Percentiles rank a stretch among this genome's conserved stretches.
phyloP scores from a whole-genome alignment of 495 filamentous ascomycete genomes.

The Tuber brumale region DNA sequence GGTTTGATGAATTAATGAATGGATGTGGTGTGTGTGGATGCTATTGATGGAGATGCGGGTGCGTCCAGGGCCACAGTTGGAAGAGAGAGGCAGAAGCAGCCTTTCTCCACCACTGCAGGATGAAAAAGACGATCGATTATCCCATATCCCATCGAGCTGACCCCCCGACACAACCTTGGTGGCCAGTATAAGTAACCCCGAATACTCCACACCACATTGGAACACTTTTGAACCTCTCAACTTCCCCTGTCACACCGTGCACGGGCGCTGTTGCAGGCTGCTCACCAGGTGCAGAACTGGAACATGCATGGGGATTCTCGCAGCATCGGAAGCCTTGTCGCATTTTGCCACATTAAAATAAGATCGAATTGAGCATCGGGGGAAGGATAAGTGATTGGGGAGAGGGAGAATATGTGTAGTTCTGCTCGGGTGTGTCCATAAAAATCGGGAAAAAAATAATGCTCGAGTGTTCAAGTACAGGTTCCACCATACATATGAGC shows the following conservation, averaged over 20 bases:
- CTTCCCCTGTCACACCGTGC: constrained; percentile 35
- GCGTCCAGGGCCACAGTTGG: background rate
- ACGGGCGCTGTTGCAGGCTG: constrained; percentile 34
- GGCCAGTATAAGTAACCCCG: constrained; percentile 23
- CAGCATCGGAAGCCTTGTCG: constrained; percentile 38
- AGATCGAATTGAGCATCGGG: background rate
- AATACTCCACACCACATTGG: constrained; percentile 38
- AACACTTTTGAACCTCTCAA: constrained; percentile 2
- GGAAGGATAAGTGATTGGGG: background rate
- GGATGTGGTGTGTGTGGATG: background rate
- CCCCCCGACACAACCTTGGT: constrained; percentile 29
- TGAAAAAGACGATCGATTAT: constrained; percentile 5
- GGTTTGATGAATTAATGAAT: background rate
- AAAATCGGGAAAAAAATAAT: too few relatives aligned
- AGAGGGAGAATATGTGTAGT: background rate
- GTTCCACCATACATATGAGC: too few relatives aligned
- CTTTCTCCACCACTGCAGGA: constrained; percentile 20
- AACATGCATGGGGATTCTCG: constrained; percentile 27
- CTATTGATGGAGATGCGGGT: background rate
- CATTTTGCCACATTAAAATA: constrained; percentile 35
- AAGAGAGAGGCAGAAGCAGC: background rate
- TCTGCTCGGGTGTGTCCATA: background rate
- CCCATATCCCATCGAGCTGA: constrained; percentile 25
- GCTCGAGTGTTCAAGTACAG: too few relatives aligned
- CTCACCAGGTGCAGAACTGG: constrained; percentile 34